Conservation (phyloP, 257 asterid genomes). For the Anisodus tanguticus region DNA sequence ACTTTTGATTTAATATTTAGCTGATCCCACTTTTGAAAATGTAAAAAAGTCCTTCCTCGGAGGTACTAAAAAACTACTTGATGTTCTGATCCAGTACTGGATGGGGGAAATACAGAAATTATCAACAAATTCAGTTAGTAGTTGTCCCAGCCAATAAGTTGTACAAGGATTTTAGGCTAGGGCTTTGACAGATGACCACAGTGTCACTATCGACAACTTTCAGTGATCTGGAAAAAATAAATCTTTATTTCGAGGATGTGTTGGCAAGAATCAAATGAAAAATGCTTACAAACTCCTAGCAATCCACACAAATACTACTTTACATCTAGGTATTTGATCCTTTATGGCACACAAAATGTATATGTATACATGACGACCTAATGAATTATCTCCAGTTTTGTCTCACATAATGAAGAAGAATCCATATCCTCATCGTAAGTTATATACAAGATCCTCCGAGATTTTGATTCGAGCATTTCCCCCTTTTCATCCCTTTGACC, state of each 20-base stretch:
- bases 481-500: slow-evolving; percentile 23
- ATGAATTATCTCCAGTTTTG: background rate
- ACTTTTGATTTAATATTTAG: background rate
- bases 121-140: background rate
- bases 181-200: background rate
- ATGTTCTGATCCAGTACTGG: background rate
- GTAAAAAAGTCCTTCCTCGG: background rate
- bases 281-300: background rate
- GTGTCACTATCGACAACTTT: background rate
- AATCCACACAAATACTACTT: background rate
- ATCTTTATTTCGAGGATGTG: background rate
- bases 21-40: background rate
- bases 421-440: background rate
- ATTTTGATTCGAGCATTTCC: slow-evolving; percentile 23
- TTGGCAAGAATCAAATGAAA: background rate
- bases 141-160: background rate
- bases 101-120: no score
- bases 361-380: background rate
- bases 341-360: slow-evolving; percentile 10
- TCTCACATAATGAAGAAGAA: background rate
- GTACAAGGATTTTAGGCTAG: background rate
- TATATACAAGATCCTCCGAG: background rate
- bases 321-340: background rate
- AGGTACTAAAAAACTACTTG: background rate
- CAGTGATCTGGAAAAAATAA: background rate